Base-by-base conservation (phyloP, 2,329 filamentous ascomycete genomes). In the Alternaria angustiovoidea region DNA sequence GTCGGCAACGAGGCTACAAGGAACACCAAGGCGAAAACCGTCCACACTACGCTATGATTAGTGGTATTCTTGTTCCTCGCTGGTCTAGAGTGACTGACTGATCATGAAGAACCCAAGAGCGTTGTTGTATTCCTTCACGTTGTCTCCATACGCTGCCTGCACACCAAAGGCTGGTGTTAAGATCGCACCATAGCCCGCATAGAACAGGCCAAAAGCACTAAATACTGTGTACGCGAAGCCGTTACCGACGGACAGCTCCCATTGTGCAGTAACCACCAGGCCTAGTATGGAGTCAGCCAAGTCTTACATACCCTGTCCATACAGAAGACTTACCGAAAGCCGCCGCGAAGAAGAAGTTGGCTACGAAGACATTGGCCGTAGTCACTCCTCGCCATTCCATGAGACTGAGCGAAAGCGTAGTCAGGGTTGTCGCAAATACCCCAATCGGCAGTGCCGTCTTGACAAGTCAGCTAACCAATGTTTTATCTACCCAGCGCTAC, bases 341-440 rank as follows among this genome's bases (percentile, higher is more conserved):
- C 4, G 79, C 79, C 4, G 81, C 75, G 61, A 85, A 85, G 75
- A 85, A 86, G 74, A 86, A 85, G 61, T 86, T 85, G 4, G 79
- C 85, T 36, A 87, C 80, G 63, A 82, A 86, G 2, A 84, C 82
- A 54, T 85, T 86, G 1, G 79, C 80, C 2, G 78, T 82, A 0
- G 79, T 81, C 0, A 87, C 80, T 8, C 82, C 83, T 38, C 85
- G 78, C 76, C 80, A 86, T 67, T 84, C 84, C 84, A 87, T 86
- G 49, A 87, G 69, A n/a, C 81, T 80, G 1, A 86, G 72, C 0
- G 84, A 85, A 1, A 87, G 73, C 0, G 84, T 86, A 0, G 83
- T 86, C 16, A 87, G 66, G 0, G 85, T 87, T 2, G 84, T 86
- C 0, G 83, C 81, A 62, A 87, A 87, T 3, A 81, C 84, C 1